A percentile compares a stretch with the other conserved stretches of the same genome.
Conservation (phyloP, 2,329 filamentous ascomycete species). For the Claviceps sp. region DNA sequence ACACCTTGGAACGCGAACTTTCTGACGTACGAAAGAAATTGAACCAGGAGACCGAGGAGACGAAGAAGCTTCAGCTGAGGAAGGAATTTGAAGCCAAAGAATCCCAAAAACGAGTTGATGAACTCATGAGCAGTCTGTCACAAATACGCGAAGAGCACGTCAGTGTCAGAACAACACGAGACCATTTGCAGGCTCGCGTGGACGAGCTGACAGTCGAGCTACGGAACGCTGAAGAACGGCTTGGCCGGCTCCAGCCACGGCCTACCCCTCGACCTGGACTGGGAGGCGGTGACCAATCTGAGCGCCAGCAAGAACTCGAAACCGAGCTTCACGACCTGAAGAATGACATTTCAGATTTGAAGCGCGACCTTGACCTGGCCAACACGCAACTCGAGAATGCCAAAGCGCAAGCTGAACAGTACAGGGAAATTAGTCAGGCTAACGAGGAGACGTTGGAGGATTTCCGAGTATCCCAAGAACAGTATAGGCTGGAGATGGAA, state of each 20-base stretch:
- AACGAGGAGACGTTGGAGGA: slow-evolving; percentile 79
- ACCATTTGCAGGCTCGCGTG: slow-evolving; percentile 78
- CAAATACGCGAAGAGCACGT: slow-evolving; percentile 78
- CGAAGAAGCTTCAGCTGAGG: slow-evolving; percentile 66
- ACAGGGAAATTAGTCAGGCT: slow-evolving; percentile 74
- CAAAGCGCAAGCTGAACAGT: slow-evolving; percentile 71
- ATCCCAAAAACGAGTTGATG: slow-evolving; percentile 81
- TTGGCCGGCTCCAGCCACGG: slow-evolving; percentile 68
- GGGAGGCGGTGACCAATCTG: slow-evolving; percentile 26
- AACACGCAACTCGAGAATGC: slow-evolving; percentile 70
- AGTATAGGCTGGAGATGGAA: slow-evolving; percentile 82
- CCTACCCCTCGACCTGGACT: slow-evolving; percentile 48
- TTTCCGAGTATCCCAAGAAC: slow-evolving; percentile 66
- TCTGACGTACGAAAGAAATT: slow-evolving; percentile 69
- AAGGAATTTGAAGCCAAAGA: slow-evolving; percentile 87
- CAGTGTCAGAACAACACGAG: slow-evolving; percentile 71
- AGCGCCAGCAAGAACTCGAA: slow-evolving; percentile 36
- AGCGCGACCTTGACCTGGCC: slow-evolving; percentile 71
- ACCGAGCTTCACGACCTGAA: slow-evolving; percentile 67
- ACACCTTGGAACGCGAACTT: slow-evolving; percentile 68
- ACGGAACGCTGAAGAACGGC: slow-evolving; percentile 76
- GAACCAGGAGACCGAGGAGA: slow-evolving; percentile 69
- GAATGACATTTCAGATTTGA: slow-evolving; percentile 73
- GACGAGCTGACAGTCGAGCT: slow-evolving; percentile 83
- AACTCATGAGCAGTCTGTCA: slow-evolving; percentile 67